Evolutionary conservation across 1,284 basidiomycete species (phyloP), one percentile per base, ranked within the genome.

Genomic region (Inonotus hispidus): DNA sequence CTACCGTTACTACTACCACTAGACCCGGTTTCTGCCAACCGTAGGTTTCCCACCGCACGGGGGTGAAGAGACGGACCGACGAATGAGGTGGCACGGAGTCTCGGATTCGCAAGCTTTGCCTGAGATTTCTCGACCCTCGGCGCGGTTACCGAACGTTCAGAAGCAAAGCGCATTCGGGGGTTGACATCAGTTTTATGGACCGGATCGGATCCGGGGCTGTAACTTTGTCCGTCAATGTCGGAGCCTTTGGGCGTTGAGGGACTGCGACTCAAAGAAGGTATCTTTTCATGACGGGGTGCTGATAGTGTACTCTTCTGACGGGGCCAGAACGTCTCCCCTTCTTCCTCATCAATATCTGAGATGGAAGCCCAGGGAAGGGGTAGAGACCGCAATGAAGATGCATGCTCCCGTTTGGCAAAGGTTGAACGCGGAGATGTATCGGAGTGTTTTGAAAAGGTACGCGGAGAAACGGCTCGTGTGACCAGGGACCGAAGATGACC

Each of bases 401-500:
- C 29, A 2, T 41, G 58, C 23, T 39, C 49, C 29, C 38, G 58
- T 6, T 46, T 53, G 43, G 32, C 21, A 3, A 23, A 11, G 46
- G 39, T 53, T 35, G 25, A 16, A 19, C 19, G 50, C 16, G 32
- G 50, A 35, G 16, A 32, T 37, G 27, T 21, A 23, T 32, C 52
- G 58, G 49, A 27, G 23, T 19, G 25, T 29, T 35, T 38, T 14
- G 32, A 35, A 35, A 10, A 7, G 3, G 25, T 23, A 14, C 32
- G 39, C 45, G 49, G 41, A 49, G 47, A 25, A 27, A 23, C 23
- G 32, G 37, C 37, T 32, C 43, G 47, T 35, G 32, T 25, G 49
- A 62, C 52, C 19, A 63, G 13, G 19, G 53, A 56, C 19, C 61
- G 61, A 37, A 63, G 57, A n/a, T 60, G 61, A 21, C 53, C 32